phyloP scores from a whole-genome alignment of 2,329 filamentous ascomycete species.

The Fusarium buxicola region DNA sequence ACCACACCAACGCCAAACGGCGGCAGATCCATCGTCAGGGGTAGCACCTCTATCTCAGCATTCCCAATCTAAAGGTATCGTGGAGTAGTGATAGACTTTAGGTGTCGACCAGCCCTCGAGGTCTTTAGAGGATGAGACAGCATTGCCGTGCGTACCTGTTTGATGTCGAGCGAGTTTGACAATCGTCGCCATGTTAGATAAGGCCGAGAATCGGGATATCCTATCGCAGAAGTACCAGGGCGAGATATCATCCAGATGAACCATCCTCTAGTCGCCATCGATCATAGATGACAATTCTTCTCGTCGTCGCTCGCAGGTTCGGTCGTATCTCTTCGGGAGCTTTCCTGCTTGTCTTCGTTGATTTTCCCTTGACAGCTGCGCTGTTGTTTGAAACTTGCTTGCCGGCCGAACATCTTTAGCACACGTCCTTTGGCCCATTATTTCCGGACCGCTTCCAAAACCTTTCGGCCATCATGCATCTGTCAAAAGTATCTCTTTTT shows the following conservation, averaged over 20 bases:
- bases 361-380: not conserved
- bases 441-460: not conserved
- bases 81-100: not conserved
- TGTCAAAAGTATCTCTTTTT: slow-evolving; percentile 4
- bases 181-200: not conserved
- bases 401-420: not conserved
- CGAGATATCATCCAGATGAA: not conserved
- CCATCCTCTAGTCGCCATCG: not conserved
- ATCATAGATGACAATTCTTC: not conserved
- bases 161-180: not conserved
- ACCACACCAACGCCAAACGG: not conserved
- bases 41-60: not conserved
- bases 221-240: not conserved
- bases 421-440: not conserved
- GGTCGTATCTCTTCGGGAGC: not conserved
- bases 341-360: not conserved
- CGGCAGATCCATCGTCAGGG: not conserved
- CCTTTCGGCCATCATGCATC: slow-evolving; percentile 2
- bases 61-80: not conserved
- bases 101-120: not conserved
- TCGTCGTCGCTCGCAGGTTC: not conserved
- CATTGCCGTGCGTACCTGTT: not conserved
- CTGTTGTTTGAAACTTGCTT: slow-evolving; percentile 42
- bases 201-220: not conserved
- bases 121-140: not conserved